Conservation (phyloP, 257 asterid species). For the Nicotiana attenuata region DNA sequence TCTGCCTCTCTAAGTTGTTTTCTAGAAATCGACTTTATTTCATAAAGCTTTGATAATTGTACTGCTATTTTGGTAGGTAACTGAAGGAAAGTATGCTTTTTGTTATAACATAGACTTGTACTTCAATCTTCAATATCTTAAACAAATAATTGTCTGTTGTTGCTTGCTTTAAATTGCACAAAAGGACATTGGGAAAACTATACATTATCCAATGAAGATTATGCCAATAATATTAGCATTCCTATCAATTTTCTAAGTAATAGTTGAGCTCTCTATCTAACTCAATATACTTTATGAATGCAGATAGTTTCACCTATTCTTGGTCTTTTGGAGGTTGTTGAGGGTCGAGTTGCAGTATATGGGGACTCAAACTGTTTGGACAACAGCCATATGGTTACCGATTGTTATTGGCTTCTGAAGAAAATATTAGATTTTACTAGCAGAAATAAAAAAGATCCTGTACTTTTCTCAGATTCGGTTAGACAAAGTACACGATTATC, state of each 20-base stretch:
- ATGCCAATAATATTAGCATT: no score
- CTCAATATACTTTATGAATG: slow-evolving; percentile 19
- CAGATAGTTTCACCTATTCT: slow-evolving; percentile 74
- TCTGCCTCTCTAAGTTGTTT: no score
- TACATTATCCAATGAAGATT: no score
- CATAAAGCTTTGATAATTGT: neutral
- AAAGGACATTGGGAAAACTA: no score
- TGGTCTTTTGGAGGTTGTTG: neutral
- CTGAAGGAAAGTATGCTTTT: neutral
- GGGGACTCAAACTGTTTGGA: slow-evolving; percentile 98
- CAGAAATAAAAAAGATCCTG: slow-evolving; percentile 47
- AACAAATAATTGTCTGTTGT: no score
- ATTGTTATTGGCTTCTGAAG: slow-evolving; percentile 93
- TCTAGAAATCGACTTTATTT: no score
- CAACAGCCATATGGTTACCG: slow-evolving; percentile 96
- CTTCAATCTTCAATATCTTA: no score
- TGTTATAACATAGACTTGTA: neutral
- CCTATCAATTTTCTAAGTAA: neutral
- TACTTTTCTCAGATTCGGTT: slow-evolving; percentile 63
- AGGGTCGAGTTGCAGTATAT: slow-evolving; percentile 65
- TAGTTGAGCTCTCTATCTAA: neutral
- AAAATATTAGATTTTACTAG: slow-evolving; percentile 72
- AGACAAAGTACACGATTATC: slow-evolving; percentile 31
- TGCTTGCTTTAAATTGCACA: no score
- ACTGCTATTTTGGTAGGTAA: neutral